Base-by-base conservation (phyloP, 2,329 filamentous ascomycete species). In the Cylindrodendrum hubeiense region DNA sequence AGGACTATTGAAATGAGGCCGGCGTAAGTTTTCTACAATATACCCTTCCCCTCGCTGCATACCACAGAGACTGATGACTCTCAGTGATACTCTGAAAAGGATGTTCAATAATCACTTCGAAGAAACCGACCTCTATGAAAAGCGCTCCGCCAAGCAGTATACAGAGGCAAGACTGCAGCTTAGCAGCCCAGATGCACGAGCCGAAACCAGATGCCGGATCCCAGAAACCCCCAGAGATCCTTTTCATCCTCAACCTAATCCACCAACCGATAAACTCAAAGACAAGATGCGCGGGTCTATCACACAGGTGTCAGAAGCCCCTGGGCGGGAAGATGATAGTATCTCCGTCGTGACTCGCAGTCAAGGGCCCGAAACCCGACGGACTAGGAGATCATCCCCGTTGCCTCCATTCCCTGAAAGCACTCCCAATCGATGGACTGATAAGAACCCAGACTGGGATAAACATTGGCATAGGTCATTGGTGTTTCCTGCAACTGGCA, bases 401-500 rank as follows among this genome's bases (percentile, higher is more conserved):
- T 44, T 43, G 7, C 28, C 53, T n/a, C 28, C 55, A 12, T 43
- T 52, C 21, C 62, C 60, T 13, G 59, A 71, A 28, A 64, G 5
- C 22, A 70, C 50, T 9, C 73, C 70, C 12, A 67, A 75, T 46
- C 60, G 62, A n/a, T 91, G 88, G 89, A 87, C 87, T 2, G 71
- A 75, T 7, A 65, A 79, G 26, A 81, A 91, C 67, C 80, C 80
- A 7, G 77, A 77, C 3, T 91, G 89, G 89, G 77, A 77, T 34
- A 78, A 78, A 17, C 65, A 79, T 0, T 91, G 89, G 88, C 80
- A 83, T 17, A 83, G 82, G 53, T 86, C 91, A 2, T 81, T 95
- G 2, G 81, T 89, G 2, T 94, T 89, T 75, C 90, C 89, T 4
- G 72, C 80, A 5, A 81, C 79, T 26, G 88, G 89, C 3, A 87